phyloP scores from a whole-genome alignment of 2,329 filamentous ascomycete genomes.

The Curvularia spicifera region DNA sequence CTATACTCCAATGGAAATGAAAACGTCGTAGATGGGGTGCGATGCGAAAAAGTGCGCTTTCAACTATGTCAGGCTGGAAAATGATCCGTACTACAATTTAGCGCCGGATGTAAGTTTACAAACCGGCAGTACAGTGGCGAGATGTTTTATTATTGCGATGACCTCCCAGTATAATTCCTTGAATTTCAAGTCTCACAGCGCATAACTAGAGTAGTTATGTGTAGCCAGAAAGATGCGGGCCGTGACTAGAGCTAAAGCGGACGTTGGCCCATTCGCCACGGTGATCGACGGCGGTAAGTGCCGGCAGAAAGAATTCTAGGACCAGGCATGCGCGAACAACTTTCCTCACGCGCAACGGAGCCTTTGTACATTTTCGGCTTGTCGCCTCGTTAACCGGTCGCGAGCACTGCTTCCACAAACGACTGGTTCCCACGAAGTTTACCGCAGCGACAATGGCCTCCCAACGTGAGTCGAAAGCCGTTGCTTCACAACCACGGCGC shows the following conservation, averaged over 20 bases:
- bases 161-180: not conserved
- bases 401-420: not conserved
- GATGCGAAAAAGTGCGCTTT: not conserved
- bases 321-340: constrained; percentile 7
- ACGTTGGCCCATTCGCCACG: constrained; percentile 14
- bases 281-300: constrained; percentile 15
- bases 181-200: not conserved
- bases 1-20: not conserved
- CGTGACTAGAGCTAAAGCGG: not conserved
- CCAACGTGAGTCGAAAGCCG: constrained; percentile 26
- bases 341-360: constrained; percentile 3
- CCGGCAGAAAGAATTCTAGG: constrained; percentile 25
- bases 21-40: not conserved
- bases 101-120: not conserved
- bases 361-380: not conserved
- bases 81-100: no score
- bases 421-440: not conserved
- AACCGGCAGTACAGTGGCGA: not conserved
- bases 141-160: not conserved
- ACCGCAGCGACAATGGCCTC: constrained; percentile 30
- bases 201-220: not conserved
- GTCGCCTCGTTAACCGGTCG: not conserved
- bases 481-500: constrained; percentile 24
- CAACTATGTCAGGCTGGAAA: no score
- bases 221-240: not conserved